A percentile compares a stretch with the other conserved stretches of the same genome.
These are phyloP conservation scores for Pythium dissimile DNA, from an alignment of 352 stramenopile species.

Conservation along the genomic window DNA sequence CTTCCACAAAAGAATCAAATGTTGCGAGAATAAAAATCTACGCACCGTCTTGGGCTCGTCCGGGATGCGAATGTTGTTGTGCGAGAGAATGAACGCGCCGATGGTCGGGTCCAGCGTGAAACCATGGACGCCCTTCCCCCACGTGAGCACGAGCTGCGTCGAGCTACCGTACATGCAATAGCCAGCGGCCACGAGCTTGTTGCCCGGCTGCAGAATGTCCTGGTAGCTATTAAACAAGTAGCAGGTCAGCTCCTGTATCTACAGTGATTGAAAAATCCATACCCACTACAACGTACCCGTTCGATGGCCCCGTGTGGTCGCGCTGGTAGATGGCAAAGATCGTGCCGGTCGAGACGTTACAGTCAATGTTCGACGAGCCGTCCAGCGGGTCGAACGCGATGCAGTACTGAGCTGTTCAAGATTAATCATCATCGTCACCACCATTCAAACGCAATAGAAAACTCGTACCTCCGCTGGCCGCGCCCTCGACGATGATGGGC, in stretches of 20 bases:
- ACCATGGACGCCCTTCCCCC: slow-evolving; percentile 91
- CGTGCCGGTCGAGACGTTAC: slow-evolving; percentile 98
- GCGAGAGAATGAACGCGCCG: slow-evolving; percentile 97
- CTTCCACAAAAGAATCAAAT: too few relatives aligned
- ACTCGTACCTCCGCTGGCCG: slow-evolving; percentile 34
- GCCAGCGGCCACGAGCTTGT: slow-evolving; percentile 93
- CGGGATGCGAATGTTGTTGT: slow-evolving; percentile 94
- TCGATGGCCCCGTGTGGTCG: slow-evolving; percentile 33
- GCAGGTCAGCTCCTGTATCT: background rate
- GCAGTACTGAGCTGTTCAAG: slow-evolving; percentile 90
- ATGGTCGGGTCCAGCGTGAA: slow-evolving; percentile 98
- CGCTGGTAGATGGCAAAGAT: slow-evolving; percentile 99
- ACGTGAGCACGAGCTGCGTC: slow-evolving; percentile 97
- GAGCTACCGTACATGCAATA: slow-evolving; percentile 99
- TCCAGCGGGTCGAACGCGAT: slow-evolving; percentile 98
- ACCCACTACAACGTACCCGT: slow-evolving; percentile 35
- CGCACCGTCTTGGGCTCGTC: slow-evolving; percentile 81
- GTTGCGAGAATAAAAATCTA: background rate
- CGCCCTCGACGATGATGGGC: slow-evolving; percentile 92
- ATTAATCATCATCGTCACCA: background rate
- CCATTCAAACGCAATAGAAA: background rate
- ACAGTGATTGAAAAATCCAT: background rate
- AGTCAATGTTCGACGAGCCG: slow-evolving; percentile 99
- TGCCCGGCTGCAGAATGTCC: slow-evolving; percentile 93
- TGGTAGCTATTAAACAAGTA: slow-evolving; percentile 49